Base-by-base conservation (phyloP, 2,329 filamentous ascomycete genomes). In the Chaetomiaceae sp. region DNA sequence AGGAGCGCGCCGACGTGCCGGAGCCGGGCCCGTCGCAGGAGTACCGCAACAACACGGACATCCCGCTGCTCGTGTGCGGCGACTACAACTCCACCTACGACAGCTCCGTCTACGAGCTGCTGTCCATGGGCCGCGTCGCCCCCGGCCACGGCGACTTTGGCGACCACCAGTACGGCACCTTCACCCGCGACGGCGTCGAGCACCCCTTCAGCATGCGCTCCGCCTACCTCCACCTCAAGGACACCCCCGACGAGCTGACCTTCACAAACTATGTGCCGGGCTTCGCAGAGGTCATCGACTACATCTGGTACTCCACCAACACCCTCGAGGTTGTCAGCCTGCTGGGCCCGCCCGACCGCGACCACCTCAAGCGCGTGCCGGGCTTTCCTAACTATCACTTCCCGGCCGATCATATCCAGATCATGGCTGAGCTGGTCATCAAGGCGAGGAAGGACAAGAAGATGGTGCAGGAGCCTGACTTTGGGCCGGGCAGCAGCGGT, bases 231-330 rank as follows among this genome's bases (percentile, higher is more conserved):
- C 79, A 86, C 53, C 84, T 95, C 42, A 84, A 84, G 53, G 85
- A 91, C 61, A 81, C 93, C 29, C 82, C 83, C 6, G 86, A 89
- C 48, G 88, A 95, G 63, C 71, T 97, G 58, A 81, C 82, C 4
- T 98, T 95, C 65, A 98, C 93, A 38, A 98, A 98, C 68, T 98
- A 97, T 68, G 94, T 89, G 12, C 90, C 93, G 1, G 81, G 82
- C n/a, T 98, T 96, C 68, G 79, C 81, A 42, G 90, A 89, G 52
- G 87, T 94, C 47, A 86, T 98, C 56, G 93, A 98, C 65, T 96
- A 97, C 67, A 88, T 98, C 60, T 97, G 90, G 89, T 98, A 95
- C 68, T 90, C 89, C 47, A 91, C 88, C 48, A 95, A 93, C 65
- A 82, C 85, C 18, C 73, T 96, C 36, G 86, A 93, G 62, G 86